A percentile compares a stretch with the other conserved stretches of the same genome.
Conservation (phyloP, 1,139 yeast genomes). For the Yamadazyma friedrichii region DNA sequence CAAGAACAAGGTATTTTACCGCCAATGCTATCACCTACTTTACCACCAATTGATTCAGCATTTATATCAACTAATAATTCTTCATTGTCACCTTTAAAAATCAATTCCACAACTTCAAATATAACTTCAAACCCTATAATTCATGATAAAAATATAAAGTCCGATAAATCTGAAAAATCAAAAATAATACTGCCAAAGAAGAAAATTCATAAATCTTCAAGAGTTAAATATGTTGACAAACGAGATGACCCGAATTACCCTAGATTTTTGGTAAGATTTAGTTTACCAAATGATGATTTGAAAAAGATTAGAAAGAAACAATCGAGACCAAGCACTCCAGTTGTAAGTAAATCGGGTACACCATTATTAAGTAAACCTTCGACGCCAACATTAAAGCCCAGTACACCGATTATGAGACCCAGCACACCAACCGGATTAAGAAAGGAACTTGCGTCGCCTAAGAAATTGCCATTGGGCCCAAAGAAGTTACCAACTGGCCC, state of each 20-base stretch:
- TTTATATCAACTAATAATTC: neutral
- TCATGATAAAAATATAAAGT: neutral
- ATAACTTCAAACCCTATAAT: neutral
- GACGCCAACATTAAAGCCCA: neutral
- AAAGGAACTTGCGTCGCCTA: neutral
- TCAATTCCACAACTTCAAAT: neutral
- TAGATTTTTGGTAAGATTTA: slow-evolving; percentile 30
- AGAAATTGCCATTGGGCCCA: neutral
- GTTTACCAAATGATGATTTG: slow-evolving; percentile 18
- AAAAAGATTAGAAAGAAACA: neutral
- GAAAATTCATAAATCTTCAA: slow-evolving; percentile 4
- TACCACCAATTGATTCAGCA: slow-evolving; percentile 21
- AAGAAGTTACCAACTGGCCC: slow-evolving; percentile 1
- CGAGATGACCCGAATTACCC: slow-evolving; percentile 21
- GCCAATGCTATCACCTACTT: slow-evolving; percentile 41
- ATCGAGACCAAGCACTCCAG: slow-evolving; percentile 1
- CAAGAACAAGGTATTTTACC: slow-evolving; percentile 37
- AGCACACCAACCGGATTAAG: neutral
- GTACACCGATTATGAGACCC: neutral
- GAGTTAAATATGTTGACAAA: slow-evolving; percentile 8
- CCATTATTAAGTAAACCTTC: slow-evolving; percentile 1
- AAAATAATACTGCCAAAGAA: neutral
- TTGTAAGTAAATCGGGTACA: slow-evolving; percentile 1
- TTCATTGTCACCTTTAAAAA: neutral
- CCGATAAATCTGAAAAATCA: neutral